Evolutionary conservation across 805 yeast species (phyloP), one percentile per base, ranked within the genome.

Genomic region (Tetrapisispora phaffii): DNA sequence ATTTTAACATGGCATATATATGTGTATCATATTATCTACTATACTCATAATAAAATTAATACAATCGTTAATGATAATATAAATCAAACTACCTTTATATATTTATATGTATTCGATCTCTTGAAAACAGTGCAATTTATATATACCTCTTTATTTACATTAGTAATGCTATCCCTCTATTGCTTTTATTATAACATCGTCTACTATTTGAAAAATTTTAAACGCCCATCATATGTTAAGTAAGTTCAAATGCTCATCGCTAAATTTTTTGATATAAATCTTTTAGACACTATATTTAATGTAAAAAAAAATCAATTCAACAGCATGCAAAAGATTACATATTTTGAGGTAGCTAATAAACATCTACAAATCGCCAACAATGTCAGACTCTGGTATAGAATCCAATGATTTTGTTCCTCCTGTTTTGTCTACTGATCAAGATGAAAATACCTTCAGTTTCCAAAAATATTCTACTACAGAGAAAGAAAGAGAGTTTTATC

Each of bases 371-470:
- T n/a, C n/a, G n/a, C n/a, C n/a, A n/a, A n/a, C n/a, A n/a, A 42
- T 42, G 45, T 37, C 45, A 13, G 41, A 36, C 12, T 19, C 38
- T 32, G 41, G 28, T 19, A 2, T 15, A 21, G 22, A 26, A 6
- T 3, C 3, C 20, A 9, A 21, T 6, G 13, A 32, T 1, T 7
- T 29, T 10, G 73, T 68, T 3, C 85, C 94, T 0, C 93, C 95
- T 0, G 78, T 78, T 1, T 67, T 88, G 4, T 84, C 95, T 0
- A 79, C 94, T 0, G 73, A 75, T 28, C 87, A 86, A 50, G 84
- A 80, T 48, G 87, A 79, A 29, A 63, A 65, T 0, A 66, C 72
- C 1, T 82, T 80, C 46, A 51, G 63, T 16, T 78, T 74, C 51
- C 73, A 75, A 31, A 68, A 68, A 45, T 69, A 69, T 35, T 64